Evolutionary conservation across 495 filamentous ascomycete genomes (phyloP).

Genomic region (Aspergillus avenaceus): DNA sequence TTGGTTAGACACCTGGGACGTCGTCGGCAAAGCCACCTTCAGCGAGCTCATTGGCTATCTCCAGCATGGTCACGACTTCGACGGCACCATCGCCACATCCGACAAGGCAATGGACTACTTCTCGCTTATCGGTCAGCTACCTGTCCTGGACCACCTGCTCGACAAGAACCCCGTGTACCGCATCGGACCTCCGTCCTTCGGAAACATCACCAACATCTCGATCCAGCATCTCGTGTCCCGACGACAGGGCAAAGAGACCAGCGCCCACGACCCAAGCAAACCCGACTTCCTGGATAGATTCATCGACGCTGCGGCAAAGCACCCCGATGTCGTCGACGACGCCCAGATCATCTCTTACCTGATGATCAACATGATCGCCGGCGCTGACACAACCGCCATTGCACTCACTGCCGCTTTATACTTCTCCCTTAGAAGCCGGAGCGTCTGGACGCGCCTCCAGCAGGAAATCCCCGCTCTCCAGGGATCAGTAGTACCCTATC

Average conservation of each 20-base stretch:
- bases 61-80: constrained; percentile 31
- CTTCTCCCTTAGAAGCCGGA: constrained; percentile 30
- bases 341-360: constrained; percentile 30
- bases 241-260: constrained; percentile 12
- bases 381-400: constrained; percentile 35
- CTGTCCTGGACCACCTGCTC: constrained; percentile 55
- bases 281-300: constrained; percentile 34
- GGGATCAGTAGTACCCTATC: constrained; percentile 29
- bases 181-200: constrained; percentile 20
- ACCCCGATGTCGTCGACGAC: constrained; percentile 26
- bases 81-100: constrained; percentile 11
- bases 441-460: constrained; percentile 26
- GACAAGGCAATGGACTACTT: constrained; percentile 21
- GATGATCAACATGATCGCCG: constrained; percentile 40
- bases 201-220: constrained; percentile 19
- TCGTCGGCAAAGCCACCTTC: constrained; percentile 30
- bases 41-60: constrained; percentile 33
- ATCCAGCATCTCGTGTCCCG: constrained; percentile 20
- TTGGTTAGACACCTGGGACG: constrained; percentile 35
- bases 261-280: constrained; percentile 14
- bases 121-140: constrained; percentile 50
- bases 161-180: constrained; percentile 51
- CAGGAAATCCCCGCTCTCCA: constrained; percentile 20
- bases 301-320: constrained; percentile 25
- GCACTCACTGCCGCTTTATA: constrained; percentile 39